Percentiles rank a stretch among this genome's conserved stretches.
Evolutionary conservation across 495 filamentous ascomycete species (phyloP).

Genomic region (Podospora pseudopauciseta): DNA sequence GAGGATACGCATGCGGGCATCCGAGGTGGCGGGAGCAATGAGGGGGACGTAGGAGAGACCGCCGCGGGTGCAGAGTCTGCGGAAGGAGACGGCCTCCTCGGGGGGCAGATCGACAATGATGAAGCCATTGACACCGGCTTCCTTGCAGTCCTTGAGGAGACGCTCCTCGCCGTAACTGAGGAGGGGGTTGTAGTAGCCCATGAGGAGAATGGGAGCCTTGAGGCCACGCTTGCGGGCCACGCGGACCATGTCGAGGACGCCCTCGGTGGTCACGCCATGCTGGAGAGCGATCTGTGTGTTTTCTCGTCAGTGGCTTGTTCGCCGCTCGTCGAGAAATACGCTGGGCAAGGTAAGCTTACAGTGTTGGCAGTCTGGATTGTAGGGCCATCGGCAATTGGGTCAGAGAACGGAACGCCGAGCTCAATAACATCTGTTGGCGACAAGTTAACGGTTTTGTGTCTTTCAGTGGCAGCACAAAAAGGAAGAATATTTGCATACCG

Average conservation of each 20-base stretch:
- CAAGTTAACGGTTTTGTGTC: not conserved
- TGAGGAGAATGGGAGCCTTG: constrained; percentile 78
- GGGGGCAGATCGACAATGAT: constrained; percentile 96
- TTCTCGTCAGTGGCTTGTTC: constrained; percentile 3
- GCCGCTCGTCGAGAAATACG: not conserved
- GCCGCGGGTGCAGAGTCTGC: constrained; percentile 71
- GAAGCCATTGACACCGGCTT: constrained; percentile 90
- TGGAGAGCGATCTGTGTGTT: constrained; percentile 57
- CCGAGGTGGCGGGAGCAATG: constrained; percentile 91
- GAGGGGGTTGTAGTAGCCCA: constrained; percentile 99
- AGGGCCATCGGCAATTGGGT: constrained; percentile 93
- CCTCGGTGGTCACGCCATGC: constrained; percentile 80
- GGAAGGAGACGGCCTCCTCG: constrained; percentile 92
- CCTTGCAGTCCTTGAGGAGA: constrained; percentile 78
- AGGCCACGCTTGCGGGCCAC: constrained; percentile 72
- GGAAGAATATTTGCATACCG: constrained; percentile 50
- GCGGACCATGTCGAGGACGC: constrained; percentile 73
- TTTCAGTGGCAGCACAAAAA: not conserved
- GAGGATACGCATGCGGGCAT: constrained; percentile 85
- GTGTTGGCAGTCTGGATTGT: constrained; percentile 92
- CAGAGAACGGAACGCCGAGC: constrained; percentile 91
- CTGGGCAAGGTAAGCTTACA: constrained; percentile 34
- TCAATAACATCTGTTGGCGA: constrained; percentile 65
- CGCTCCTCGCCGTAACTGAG: constrained; percentile 88
- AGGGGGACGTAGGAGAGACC: constrained; percentile 91